phyloP scores from a whole-genome alignment of 2,329 filamentous ascomycete species.

The Paramyrothecium sp. region DNA sequence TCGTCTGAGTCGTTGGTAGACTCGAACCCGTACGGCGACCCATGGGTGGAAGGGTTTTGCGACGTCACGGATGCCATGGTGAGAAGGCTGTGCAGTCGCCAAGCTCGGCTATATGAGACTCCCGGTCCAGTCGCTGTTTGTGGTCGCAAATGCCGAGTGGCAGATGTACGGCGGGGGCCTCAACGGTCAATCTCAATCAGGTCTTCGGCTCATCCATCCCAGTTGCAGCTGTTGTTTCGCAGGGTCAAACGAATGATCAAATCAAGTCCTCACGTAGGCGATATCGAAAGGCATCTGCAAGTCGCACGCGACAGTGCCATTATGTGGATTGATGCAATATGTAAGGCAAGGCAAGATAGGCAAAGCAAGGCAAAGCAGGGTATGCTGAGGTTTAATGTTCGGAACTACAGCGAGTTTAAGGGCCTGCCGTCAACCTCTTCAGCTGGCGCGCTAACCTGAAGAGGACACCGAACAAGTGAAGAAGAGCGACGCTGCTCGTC shows the following conservation, averaged over 20 bases:
- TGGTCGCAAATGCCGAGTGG: background rate
- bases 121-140: too few relatives aligned
- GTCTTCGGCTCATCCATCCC: too few relatives aligned
- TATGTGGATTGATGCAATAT: background rate
- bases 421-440: background rate
- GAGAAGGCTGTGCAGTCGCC: background rate
- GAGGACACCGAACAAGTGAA: background rate
- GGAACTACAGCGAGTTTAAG: background rate
- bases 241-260: too few relatives aligned
- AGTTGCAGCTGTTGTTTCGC: too few relatives aligned
- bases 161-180: too few relatives aligned
- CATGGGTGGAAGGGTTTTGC: constrained; percentile 33
- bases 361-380: too few relatives aligned
- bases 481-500: background rate
- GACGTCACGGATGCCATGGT: constrained; percentile 38
- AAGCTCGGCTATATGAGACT: background rate
- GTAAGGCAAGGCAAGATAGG: too few relatives aligned
- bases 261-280: background rate
- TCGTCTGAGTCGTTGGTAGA: constrained; percentile 39
- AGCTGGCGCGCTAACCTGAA: background rate
- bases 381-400: too few relatives aligned
- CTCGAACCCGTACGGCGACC: constrained; percentile 38
- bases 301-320: background rate
- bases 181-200: too few relatives aligned
- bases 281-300: background rate